These are phyloP conservation scores for Neopestalotiopsis clavispora DNA, from an alignment of 2,329 filamentous ascomycete species.

Conservation along the genomic window DNA sequence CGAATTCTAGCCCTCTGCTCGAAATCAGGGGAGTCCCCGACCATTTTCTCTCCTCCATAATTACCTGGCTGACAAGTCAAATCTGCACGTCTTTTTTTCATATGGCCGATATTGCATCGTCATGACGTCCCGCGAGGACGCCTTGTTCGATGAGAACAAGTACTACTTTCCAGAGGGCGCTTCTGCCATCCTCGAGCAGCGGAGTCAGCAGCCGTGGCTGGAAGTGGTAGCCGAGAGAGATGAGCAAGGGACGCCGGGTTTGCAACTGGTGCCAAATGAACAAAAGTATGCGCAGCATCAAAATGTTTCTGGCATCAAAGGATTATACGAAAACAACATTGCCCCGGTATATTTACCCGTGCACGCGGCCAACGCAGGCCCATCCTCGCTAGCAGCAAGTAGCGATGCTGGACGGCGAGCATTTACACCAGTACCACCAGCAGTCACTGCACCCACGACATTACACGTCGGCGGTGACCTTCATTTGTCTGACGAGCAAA, in stretches of 20 bases:
- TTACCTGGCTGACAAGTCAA: neutral
- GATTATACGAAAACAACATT: slow-evolving; percentile 18
- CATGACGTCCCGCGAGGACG: slow-evolving; percentile 23
- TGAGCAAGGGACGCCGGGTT: slow-evolving; percentile 25
- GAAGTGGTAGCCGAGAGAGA: slow-evolving; percentile 25
- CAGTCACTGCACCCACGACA: neutral
- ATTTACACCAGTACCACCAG: neutral
- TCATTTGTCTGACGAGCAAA: neutral
- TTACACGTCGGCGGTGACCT: neutral
- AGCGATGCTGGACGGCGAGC: neutral
- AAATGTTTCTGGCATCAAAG: slow-evolving; percentile 4
- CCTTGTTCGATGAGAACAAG: slow-evolving; percentile 25
- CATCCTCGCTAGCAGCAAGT: slow-evolving; percentile 10
- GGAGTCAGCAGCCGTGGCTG: slow-evolving; percentile 21
- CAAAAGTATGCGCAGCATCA: slow-evolving; percentile 21
- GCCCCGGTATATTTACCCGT: slow-evolving; percentile 21
- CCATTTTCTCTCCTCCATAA: neutral
- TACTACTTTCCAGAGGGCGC: slow-evolving; percentile 24
- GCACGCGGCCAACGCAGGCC: slow-evolving; percentile 21
- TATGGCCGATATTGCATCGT: neutral
- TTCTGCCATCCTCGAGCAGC: slow-evolving; percentile 17
- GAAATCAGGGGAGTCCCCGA: too few species aligned
- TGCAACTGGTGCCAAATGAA: slow-evolving; percentile 24
- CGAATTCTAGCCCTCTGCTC: neutral
- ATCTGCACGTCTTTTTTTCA: neutral